Evolutionary conservation across 1,284 basidiomycete genomes (phyloP).

Genomic region (Termitomyces sp.): DNA sequence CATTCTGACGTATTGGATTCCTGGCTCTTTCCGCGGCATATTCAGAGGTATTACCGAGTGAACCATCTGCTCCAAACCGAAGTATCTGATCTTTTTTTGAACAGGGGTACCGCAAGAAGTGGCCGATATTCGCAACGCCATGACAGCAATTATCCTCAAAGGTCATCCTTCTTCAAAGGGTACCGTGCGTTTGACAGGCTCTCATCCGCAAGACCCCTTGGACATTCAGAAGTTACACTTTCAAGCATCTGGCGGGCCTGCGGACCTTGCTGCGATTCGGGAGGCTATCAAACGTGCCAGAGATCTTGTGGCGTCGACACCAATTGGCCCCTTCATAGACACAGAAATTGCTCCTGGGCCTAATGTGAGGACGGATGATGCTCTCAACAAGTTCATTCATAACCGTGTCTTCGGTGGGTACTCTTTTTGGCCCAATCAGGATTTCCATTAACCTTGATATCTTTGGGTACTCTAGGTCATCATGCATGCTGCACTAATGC

Average conservation of each 20-base stretch:
- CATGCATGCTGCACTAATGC: slow-evolving; percentile 30
- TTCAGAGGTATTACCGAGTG: slow-evolving; percentile 18
- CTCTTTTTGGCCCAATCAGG: background rate
- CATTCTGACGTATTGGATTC: slow-evolving; percentile 24
- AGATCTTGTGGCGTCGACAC: slow-evolving; percentile 17
- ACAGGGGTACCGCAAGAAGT: slow-evolving; percentile 21
- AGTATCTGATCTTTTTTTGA: background rate
- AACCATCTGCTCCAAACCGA: too few relatives aligned
- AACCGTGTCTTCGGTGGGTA: slow-evolving; percentile 25
- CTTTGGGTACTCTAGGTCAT: slow-evolving; percentile 21
- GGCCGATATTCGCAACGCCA: slow-evolving; percentile 19
- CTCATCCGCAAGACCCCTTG: slow-evolving; percentile 28
- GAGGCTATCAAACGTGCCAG: slow-evolving; percentile 25
- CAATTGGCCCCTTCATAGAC: slow-evolving; percentile 21
- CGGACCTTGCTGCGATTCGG: slow-evolving; percentile 24
- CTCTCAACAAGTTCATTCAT: slow-evolving; percentile 24
- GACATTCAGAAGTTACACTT: slow-evolving; percentile 28
- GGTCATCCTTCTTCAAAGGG: slow-evolving; percentile 26
- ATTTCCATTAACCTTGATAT: background rate
- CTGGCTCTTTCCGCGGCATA: slow-evolving; percentile 25
- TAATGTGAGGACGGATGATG: slow-evolving; percentile 21
- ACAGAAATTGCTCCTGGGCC: slow-evolving; percentile 23
- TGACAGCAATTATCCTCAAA: slow-evolving; percentile 26
- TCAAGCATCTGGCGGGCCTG: slow-evolving; percentile 20
- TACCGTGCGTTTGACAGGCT: slow-evolving; percentile 25